Evolutionary conservation across 2,329 filamentous ascomycete species (phyloP), one percentile per base, ranked within the genome.

Genomic region (Aspergillus niger): DNA sequence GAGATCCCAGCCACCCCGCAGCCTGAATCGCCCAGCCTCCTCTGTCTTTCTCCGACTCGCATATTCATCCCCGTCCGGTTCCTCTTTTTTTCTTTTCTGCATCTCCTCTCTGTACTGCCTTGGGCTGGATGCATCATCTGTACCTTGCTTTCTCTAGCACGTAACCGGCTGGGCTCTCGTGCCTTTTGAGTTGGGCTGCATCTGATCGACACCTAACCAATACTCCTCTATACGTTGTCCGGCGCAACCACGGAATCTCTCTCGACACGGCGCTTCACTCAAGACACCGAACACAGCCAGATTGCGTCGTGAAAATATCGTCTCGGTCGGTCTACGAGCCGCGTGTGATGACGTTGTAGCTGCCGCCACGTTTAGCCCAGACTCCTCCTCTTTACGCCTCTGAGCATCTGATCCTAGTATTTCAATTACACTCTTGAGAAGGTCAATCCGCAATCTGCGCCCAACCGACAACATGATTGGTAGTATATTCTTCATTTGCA

Each of bases 401-500:
- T 20, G 32, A 28, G 26, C 24, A 49, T 44, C 24, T 28, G 20
- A 48, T 44, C 51, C 17, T 36, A 41, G 20, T 32, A 49, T 13
- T 24, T 13, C 17, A 32, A 13, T 20, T 39, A 17, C 30, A 5
- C 36, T 57, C 38, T 22, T 22, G 36, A 57, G 24, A 54, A 24
- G 24, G 3, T 30, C 6, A 24, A 47, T 38, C 58, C 51, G 39
- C 54, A 20, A 38, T 44, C n/a, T 32, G 50, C 39, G 50, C 61
- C 51, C 48, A 63, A n/a, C 54, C 55, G 63, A 17, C 74, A 79
- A 73, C 58, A 82, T 82, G 79, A 74, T 82, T 63, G 78, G 76
- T 63, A 84, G 85, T 60, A 69, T 88, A 51, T 82, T 87, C 67
- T 89, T 88, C 79, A 80, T 84, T 74, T 83, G 83, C 73, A 86